Evolutionary conservation across 108 stramenopile genomes (phyloP), one percentile per base, ranked within the genome.

Genomic region (Epithemia pelagica): DNA sequence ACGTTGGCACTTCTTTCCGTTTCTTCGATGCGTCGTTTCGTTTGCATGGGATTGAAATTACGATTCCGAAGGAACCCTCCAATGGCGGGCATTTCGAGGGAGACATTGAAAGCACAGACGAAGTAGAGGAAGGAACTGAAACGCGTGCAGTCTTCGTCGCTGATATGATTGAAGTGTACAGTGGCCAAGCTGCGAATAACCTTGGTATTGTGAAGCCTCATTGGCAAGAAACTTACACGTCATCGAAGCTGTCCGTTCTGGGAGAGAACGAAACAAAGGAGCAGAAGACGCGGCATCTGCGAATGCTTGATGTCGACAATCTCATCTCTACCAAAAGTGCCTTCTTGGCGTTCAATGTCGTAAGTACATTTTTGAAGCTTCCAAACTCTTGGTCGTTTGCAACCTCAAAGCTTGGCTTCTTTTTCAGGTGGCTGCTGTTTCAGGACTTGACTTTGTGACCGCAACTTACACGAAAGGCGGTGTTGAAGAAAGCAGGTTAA

Each of bases 11-110:
- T 28, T 23, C 27, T 1, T 60, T 21, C 28, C 27, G 59, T 28
- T 30, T 19, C 2, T 28, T 78, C 10, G 56, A 61, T 46, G 24
- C 66, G 25, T 61, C 71, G 5, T 54, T 77, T 60, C 62, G 76
- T 7, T 30, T 78, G 1, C 68, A 69, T 31, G 77, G 72, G 0
- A 23, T 73, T 20, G 77, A 78, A 65, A 24, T 78, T 37, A 52
- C n/a, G 18, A 10, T 46, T 5, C 37, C 10, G 15, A 46, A 46
- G 37, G 37, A 46, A 15, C n/a, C 37, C 71, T 30, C 77, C 77
- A 23, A 62, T 66, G 8, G 2, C 7, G 20, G 27, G 52, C 1
- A 21, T 28, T 28, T 28, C 59, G 30, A 19, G 28, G 27, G 28
- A 30, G 59, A 60, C 26, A 27, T 19, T 1, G 28, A 28, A 60